phyloP scores from a whole-genome alignment of 163 green algal species.

The Chlamydomonas reinhardtii region DNA sequence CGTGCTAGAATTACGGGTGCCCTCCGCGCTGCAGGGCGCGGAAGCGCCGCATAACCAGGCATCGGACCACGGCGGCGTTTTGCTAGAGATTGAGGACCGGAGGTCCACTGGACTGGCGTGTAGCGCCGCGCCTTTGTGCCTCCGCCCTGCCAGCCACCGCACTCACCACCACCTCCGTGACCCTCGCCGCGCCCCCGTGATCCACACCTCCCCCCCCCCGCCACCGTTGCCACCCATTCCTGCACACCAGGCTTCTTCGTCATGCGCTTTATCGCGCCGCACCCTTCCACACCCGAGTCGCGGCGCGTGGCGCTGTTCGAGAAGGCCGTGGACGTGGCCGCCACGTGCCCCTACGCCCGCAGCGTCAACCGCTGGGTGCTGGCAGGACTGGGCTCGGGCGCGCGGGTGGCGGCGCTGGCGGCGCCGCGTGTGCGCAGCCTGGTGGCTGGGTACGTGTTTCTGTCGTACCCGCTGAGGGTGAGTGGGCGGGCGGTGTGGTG shows the following conservation, averaged over 20 bases:
- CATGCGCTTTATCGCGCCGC: slow-evolving; percentile 22
- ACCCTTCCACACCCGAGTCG: background rate
- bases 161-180: too few relatives aligned
- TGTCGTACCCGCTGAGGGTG: background rate
- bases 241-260: slow-evolving; percentile 13
- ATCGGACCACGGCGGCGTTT: too few relatives aligned
- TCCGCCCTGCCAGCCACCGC: too few relatives aligned
- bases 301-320: slow-evolving; percentile 74
- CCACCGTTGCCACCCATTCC: background rate
- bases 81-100: too few relatives aligned
- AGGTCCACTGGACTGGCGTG: too few relatives aligned
- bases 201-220: background rate
- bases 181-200: too few relatives aligned
- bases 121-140: too few relatives aligned
- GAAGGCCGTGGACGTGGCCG: slow-evolving; percentile 64
- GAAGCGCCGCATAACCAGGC: too few relatives aligned
- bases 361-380: slow-evolving; percentile 73
- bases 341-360: slow-evolving; percentile 72
- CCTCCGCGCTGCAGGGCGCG: too few relatives aligned
- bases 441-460: slow-evolving; percentile 61
- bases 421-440: slow-evolving; percentile 57
- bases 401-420: slow-evolving; percentile 71
- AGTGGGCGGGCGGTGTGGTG: background rate
- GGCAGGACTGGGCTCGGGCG: slow-evolving; percentile 65
- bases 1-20: too few relatives aligned